phyloP scores from a whole-genome alignment of 805 yeast genomes.

The Nematodospora valgi region DNA sequence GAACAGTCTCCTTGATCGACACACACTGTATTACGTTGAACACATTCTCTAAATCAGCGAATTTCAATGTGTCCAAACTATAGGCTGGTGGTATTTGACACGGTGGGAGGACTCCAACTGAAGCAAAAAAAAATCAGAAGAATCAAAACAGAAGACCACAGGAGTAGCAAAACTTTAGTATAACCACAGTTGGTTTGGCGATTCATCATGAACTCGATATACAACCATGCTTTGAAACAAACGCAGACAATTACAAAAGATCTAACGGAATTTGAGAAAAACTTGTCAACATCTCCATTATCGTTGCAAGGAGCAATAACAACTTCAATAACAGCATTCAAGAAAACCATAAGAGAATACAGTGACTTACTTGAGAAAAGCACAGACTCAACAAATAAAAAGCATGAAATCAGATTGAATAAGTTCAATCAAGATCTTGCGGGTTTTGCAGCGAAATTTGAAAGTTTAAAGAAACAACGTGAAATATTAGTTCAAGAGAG shows the following conservation, averaged over 20 bases:
- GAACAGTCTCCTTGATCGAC: not conserved
- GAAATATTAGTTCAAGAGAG: constrained; percentile 49
- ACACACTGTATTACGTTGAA: no score
- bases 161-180: not conserved
- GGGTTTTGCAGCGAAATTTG: constrained; percentile 49
- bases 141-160: not conserved
- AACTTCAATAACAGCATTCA: constrained; percentile 73
- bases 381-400: constrained; percentile 44
- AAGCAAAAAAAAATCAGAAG: not conserved
- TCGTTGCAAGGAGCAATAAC: constrained; percentile 74
- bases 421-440: constrained; percentile 50
- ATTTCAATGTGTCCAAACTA: no score
- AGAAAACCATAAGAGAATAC: constrained; percentile 73
- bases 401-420: constrained; percentile 49
- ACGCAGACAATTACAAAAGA: constrained; percentile 70
- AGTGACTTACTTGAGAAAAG: constrained; percentile 53
- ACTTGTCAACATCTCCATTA: constrained; percentile 66
- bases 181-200: not conserved
- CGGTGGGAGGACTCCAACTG: no score
- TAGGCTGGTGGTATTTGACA: no score
- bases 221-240: constrained; percentile 88
- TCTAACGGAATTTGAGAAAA: constrained; percentile 59
- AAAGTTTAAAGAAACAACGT: constrained; percentile 50
- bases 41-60: no score
- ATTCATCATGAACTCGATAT: constrained; percentile 66